Evolutionary conservation across 2,329 filamentous ascomycete genomes (phyloP).

Genomic region (Epichloe festucae): DNA sequence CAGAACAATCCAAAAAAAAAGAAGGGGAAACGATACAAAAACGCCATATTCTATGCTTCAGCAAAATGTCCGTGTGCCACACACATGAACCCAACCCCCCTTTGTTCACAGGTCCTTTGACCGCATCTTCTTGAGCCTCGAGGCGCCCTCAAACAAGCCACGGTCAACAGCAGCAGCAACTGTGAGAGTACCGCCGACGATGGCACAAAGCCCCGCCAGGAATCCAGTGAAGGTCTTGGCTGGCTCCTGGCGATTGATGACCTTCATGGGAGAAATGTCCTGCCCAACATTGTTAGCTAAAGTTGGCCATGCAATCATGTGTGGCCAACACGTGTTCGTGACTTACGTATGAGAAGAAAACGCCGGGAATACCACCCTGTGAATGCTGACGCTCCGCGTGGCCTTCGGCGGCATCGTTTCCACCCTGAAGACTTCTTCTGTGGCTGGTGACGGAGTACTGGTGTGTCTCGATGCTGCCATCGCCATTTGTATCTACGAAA

Average conservation of each 20-base stretch:
- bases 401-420: slow-evolving; percentile 72
- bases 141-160: slow-evolving; percentile 76
- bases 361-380: slow-evolving; percentile 82
- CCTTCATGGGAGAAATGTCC: slow-evolving; percentile 99
- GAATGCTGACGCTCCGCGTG: slow-evolving; percentile 89
- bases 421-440: slow-evolving; percentile 74
- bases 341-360: slow-evolving; percentile 96
- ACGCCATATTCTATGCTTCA: slow-evolving; percentile 3
- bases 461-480: slow-evolving; percentile 88
- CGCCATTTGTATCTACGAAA: slow-evolving; percentile 35
- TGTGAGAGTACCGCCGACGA: slow-evolving; percentile 88
- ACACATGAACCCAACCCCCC: neutral
- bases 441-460: slow-evolving; percentile 98
- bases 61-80: neutral
- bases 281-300: slow-evolving; percentile 19
- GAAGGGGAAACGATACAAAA: neutral
- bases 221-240: slow-evolving; percentile 86
- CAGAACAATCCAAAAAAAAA: neutral
- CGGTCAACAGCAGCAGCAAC: slow-evolving; percentile 90
- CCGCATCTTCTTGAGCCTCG: slow-evolving; percentile 76
- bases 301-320: neutral
- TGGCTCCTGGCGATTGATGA: slow-evolving; percentile 88
- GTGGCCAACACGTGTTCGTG: neutral
- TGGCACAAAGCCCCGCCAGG: slow-evolving; percentile 83
- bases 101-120: slow-evolving; percentile 41